Evolutionary conservation across 148 eudicot species (phyloP).

Genomic region (Persicaria tinctoria): DNA sequence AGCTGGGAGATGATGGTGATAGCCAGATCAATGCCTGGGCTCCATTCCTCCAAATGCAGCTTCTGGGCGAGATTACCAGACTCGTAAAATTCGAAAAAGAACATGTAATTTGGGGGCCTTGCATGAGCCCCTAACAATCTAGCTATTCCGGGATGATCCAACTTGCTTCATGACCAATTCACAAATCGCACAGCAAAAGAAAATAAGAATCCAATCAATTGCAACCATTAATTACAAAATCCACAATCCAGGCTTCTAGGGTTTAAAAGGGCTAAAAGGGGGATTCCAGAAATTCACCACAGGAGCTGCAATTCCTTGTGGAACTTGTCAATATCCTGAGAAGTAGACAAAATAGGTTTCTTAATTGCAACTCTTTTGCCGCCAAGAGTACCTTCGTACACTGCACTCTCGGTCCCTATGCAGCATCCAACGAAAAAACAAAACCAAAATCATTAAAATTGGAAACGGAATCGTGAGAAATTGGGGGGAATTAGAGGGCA

Average conservation of each 20-base stretch:
- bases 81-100: conserved; percentile 73
- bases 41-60: conserved; percentile 88
- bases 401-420: conserved; percentile 85
- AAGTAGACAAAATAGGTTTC: conserved; percentile 82
- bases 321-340: conserved; percentile 71
- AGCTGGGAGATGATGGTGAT: conserved; percentile 38
- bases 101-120: conserved; percentile 90
- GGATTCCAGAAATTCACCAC: conserved; percentile 32
- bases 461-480: neutral
- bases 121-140: conserved; percentile 85
- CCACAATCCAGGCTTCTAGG: neutral
- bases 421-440: conserved; percentile 4
- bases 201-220: neutral
- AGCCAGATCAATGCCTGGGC: conserved; percentile 53
- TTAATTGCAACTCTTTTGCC: conserved; percentile 74
- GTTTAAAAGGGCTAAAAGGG: neutral
- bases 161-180: conserved; percentile 47
- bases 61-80: conserved; percentile 66
- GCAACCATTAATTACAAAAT: neutral
- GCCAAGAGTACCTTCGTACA: conserved; percentile 66
- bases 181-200: neutral
- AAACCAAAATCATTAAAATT: conserved; percentile 9
- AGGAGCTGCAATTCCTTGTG: conserved; percentile 81
- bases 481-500: neutral
- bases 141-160: conserved; percentile 80